Evolutionary conservation across 2,329 filamentous ascomycete genomes (phyloP), one percentile per base, ranked within the genome.

Genomic region (Endocalyx cinctus): DNA sequence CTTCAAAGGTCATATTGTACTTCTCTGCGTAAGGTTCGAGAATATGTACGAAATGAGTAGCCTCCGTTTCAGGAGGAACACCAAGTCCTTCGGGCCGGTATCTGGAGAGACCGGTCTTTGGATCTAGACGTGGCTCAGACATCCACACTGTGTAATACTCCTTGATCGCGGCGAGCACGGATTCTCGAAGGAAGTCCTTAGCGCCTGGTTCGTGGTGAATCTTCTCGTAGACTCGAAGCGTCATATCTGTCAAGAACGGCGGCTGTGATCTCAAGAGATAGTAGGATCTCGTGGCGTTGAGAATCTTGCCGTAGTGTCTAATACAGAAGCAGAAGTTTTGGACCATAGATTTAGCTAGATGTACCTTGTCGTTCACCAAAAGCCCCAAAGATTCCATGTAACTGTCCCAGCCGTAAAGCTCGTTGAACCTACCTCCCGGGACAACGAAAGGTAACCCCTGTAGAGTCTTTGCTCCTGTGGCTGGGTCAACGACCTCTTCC

Each of bases 311-410:
- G 57, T 98, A 98, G 62, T 98, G 90, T 58, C 89, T 82, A 62
- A 98, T 97, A 64, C 87, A 94, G 69, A 98, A 98, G 60, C 87
- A 94, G 60, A 97, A 97, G 66, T 98, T 94, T 50, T 77, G 72
- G 32, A 97, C 89, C 87, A 98, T 97, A 31, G 83, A 77, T 67
- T 96, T 95, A 47, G 88, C 88, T 35, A 97, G 67, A 51, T 96
- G 80, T 15, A 87, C 79, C 38, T 86, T 81, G 55, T 92, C 85
- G 54, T 90, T 87, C 48, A 87, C 78, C 38, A 97, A 69, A 38
- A 98, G 72, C 13, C 92, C 92, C 4, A 97, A 70, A 5, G 90
- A 92, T 59, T 90, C 87, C 88, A 98, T 97, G 68, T 97, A 98
- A 58, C 88, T 96, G 63, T 98, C 92, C 92, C 92, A 98, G 29